Base-by-base conservation (phyloP, 148 eudicot species). In the Silene latifolia region DNA sequence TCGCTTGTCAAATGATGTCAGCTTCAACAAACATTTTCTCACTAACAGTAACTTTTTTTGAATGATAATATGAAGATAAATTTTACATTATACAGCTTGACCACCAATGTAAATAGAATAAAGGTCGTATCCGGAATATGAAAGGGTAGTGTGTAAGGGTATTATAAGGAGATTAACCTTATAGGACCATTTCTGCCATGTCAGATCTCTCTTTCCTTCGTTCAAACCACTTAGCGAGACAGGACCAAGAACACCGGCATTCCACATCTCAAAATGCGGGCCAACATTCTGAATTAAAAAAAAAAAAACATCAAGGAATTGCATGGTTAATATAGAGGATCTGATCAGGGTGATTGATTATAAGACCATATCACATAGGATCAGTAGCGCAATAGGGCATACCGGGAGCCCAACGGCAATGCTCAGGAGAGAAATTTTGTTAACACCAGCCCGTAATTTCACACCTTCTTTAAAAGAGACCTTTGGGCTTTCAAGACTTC, bases 321-420 rank as follows among this genome's bases (percentile, higher is more conserved):
- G 48, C 46, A 44, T 57, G 29, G 13, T 20, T 64, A 17, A 25
- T 53, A 23, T 65, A 21, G 35, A 42, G 25, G 7, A 21, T 24
- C 61, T 5, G 69, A 57, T 71, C 62, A 71, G 7, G 19, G 68
- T 24, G 61, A 79, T 11, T 29, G 29, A 42, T 5, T 39, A 39
- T 39, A 39, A 39, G 44, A 39, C 44, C 44, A 19, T 14, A 19
- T 27, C 10, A 56, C 56, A 63, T n/a, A 32, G n/a, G 42, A 4
- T 61, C 25, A 25, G 10, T 18, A 29, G 13, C 54, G 66, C 59
- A 42, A 77, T 69, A 65, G 78, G 44, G 76, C 93, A 29, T 74
- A 95, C 98, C 87, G 98, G 98, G 58, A 95, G 93, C 48, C 98
- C 98, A 85, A 95, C 96, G 67, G 98, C 89, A 77, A 92, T 86